These are phyloP conservation scores for Neofusicoccum cordaticola DNA, from an alignment of 2,329 filamentous ascomycete genomes.

Conservation along the genomic window DNA sequence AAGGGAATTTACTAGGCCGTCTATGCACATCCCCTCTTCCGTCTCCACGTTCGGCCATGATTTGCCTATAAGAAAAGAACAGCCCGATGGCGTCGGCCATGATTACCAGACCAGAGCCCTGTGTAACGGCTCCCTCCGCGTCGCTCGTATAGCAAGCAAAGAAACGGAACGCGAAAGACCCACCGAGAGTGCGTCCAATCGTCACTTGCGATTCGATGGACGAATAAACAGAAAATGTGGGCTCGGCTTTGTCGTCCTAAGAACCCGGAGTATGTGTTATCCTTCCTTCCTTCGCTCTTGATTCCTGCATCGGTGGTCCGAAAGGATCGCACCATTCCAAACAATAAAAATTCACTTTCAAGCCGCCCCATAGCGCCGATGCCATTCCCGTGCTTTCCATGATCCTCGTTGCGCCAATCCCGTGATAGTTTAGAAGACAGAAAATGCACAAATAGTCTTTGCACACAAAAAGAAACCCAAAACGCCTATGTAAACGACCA, in stretches of 20 bases:
- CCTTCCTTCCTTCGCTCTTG: slow-evolving; percentile 4
- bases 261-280: not conserved
- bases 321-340: slow-evolving; percentile 9
- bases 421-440: not conserved
- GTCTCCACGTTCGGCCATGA: not conserved
- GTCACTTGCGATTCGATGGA: not conserved
- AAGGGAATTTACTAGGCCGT: not conserved
- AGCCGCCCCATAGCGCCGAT: slow-evolving; percentile 6
- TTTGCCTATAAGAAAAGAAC: not conserved
- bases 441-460: slow-evolving; percentile 4
- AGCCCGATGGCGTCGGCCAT: not conserved
- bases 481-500: slow-evolving; percentile 12
- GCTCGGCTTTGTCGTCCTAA: not conserved
- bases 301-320: not conserved
- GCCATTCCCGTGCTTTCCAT: slow-evolving; percentile 7
- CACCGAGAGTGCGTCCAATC: not conserved
- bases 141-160: not conserved
- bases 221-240: slow-evolving; percentile 4
- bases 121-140: not conserved
- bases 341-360: not conserved
- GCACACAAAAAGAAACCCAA: not conserved
- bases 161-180: not conserved
- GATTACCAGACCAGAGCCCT: not conserved
- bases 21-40: not conserved
- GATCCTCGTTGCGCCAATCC: not conserved